These are phyloP conservation scores for Candolleomyces aberdarensis DNA, from an alignment of 768 basidiomycete species.

Conservation along the genomic window DNA sequence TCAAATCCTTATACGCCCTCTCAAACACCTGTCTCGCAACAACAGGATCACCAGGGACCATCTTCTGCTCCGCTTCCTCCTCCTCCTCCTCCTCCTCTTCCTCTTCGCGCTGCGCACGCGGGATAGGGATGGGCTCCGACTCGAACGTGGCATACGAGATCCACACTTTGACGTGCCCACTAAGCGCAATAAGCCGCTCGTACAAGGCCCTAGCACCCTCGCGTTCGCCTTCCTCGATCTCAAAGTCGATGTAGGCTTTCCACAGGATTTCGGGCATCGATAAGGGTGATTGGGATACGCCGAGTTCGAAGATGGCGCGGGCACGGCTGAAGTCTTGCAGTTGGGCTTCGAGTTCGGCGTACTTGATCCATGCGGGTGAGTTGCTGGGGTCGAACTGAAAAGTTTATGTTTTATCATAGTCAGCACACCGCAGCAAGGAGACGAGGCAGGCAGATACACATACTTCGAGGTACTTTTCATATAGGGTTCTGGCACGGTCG, in stretches of 20 bases:
- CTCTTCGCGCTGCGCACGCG: constrained; percentile 63
- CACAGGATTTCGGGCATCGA: constrained; percentile 95
- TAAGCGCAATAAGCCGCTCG: constrained; percentile 80
- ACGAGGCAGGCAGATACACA: no score
- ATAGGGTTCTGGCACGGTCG: constrained; percentile 85
- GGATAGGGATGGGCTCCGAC: constrained; percentile 67
- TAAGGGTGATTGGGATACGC: constrained; percentile 74
- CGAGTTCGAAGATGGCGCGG: constrained; percentile 93
- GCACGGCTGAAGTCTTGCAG: constrained; percentile 86
- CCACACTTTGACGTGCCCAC: constrained; percentile 97
- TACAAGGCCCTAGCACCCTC: constrained; percentile 82
- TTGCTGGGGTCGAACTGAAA: constrained; percentile 82
- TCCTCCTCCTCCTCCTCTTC: constrained; percentile 74
- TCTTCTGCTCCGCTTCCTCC: constrained; percentile 57
- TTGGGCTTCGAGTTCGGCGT: constrained; percentile 85
- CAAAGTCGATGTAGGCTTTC: constrained; percentile 97
- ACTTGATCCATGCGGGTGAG: constrained; percentile 94
- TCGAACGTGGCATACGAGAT: constrained; percentile 94
- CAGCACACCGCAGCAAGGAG: no score
- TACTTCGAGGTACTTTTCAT: constrained; percentile 94
- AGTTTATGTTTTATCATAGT: constrained; percentile 4
- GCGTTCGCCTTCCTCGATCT: constrained; percentile 90
- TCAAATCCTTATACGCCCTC: constrained; percentile 84
- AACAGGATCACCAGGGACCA: constrained; percentile 67
- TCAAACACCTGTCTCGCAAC: constrained; percentile 80